Conservation (phyloP, 2,329 filamentous ascomycete genomes). For the Orbilia javanica region DNA sequence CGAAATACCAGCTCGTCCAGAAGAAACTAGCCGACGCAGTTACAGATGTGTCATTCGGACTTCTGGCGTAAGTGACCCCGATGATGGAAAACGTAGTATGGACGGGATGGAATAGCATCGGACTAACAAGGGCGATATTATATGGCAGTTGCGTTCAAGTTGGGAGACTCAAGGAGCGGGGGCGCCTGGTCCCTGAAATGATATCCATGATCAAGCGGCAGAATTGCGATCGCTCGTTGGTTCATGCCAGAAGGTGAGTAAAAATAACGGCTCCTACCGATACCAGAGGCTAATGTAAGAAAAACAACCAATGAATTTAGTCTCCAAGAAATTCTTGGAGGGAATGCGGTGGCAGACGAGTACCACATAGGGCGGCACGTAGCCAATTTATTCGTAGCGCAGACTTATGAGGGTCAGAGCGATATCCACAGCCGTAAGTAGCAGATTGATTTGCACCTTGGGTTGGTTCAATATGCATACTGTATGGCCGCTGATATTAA, state of each 20-base stretch:
- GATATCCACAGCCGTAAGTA: constrained; percentile 86
- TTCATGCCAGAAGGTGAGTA: constrained; percentile 75
- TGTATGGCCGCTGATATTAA: neutral
- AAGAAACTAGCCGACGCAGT: constrained; percentile 95
- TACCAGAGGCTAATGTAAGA: neutral
- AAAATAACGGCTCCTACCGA: neutral
- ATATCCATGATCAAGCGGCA: constrained; percentile 96
- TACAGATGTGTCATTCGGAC: constrained; percentile 91
- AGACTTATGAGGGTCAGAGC: constrained; percentile 98
- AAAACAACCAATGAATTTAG: constrained; percentile 63
- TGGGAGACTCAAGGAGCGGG: constrained; percentile 90
- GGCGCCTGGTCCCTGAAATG: constrained; percentile 91
- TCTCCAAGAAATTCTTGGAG: constrained; percentile 95
- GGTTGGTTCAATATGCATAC: constrained; percentile 60
- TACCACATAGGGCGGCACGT: constrained; percentile 96
- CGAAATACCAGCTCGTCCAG: constrained; percentile 96
- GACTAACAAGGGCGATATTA: neutral
- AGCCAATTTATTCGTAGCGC: constrained; percentile 94
- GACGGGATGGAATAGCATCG: neutral
- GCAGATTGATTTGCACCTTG: neutral
- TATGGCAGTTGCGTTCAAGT: constrained; percentile 77
- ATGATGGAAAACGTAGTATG: neutral
- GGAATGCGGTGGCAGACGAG: constrained; percentile 98
- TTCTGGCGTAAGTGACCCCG: constrained; percentile 72
- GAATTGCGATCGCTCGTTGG: constrained; percentile 91